Evolutionary conservation across 1,284 basidiomycete species (phyloP).

Genomic region (Takashimella koratensis): DNA sequence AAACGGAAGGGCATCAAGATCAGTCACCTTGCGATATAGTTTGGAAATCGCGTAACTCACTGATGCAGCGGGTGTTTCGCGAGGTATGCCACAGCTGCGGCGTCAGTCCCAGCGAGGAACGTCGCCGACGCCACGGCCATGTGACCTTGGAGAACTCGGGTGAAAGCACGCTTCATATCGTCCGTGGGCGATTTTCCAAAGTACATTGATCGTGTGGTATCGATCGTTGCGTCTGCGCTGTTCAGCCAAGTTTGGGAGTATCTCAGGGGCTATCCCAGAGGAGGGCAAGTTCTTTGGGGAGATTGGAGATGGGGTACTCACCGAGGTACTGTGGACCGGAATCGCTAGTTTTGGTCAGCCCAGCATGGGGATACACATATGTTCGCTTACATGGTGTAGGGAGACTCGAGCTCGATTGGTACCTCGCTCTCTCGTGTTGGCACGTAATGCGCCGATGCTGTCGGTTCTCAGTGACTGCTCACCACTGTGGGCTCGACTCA

Average conservation of each 20-base stretch:
- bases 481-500: conserved; percentile 21
- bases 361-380: background rate
- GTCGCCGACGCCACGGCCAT: conserved; percentile 85
- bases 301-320: conserved; percentile 11
- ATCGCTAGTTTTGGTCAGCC: conserved; percentile 53
- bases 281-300: background rate
- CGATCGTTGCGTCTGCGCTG: conserved; percentile 80
- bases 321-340: conserved; percentile 76
- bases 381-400: conserved; percentile 88
- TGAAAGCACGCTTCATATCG: conserved; percentile 80
- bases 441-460: conserved; percentile 85
- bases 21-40: background rate
- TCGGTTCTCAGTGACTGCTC: background rate
- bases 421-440: conserved; percentile 68
- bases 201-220: conserved; percentile 78
- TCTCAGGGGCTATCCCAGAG: too few relatives aligned
- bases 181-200: conserved; percentile 77
- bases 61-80: conserved; percentile 82
- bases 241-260: conserved; percentile 13
- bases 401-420: conserved; percentile 69
- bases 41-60: conserved; percentile 20
- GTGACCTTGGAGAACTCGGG: conserved; percentile 92
- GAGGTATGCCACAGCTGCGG: conserved; percentile 73
- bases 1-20: too few relatives aligned
- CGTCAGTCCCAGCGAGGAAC: conserved; percentile 84